Percentiles rank a stretch among this genome's conserved stretches.
These are phyloP conservation scores for Phaffomyces opuntiae DNA, from an alignment of 805 yeast species.

Conservation along the genomic window DNA sequence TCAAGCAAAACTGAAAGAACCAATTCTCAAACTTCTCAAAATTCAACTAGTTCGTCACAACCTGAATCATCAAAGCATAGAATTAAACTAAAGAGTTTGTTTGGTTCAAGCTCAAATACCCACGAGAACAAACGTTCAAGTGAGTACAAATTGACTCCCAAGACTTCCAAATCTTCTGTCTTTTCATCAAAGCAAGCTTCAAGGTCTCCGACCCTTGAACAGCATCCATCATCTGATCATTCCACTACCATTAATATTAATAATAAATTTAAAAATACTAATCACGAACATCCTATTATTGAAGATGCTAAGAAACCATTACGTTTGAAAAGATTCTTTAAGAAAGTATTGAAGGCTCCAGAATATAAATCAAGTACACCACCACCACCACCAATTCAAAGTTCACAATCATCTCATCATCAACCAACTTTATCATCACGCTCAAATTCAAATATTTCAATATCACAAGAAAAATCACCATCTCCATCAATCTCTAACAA, in stretches of 20 bases:
- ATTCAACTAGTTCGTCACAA: slow-evolving; percentile 5
- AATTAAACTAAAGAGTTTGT: slow-evolving; percentile 5
- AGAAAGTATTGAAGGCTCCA: slow-evolving; percentile 29
- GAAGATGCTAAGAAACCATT: slow-evolving; percentile 15
- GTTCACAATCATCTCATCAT: background rate
- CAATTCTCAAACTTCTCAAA: slow-evolving; percentile 2
- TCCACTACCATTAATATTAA: slow-evolving; percentile 1
- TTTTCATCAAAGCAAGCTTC: slow-evolving; percentile 18
- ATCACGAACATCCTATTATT: background rate
- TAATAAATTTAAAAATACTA: background rate
- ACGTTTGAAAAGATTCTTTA: slow-evolving; percentile 43
- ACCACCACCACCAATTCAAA: background rate
- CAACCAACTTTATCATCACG: background rate
- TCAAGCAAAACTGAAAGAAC: slow-evolving; percentile 1
- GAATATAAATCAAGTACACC: slow-evolving; percentile 6
- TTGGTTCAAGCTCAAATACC: slow-evolving; percentile 2
- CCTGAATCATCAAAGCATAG: slow-evolving; percentile 4
- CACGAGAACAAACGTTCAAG: background rate
- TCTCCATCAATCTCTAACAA: background rate
- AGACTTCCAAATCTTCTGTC: slow-evolving; percentile 19
- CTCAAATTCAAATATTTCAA: background rate
- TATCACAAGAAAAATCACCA: background rate
- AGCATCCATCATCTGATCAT: slow-evolving; percentile 4
- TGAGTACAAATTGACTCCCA: slow-evolving; percentile 16
- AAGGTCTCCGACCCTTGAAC: slow-evolving; percentile 17